A percentile compares a stretch with the other conserved stretches of the same genome.
phyloP scores from a whole-genome alignment of 805 yeast species.

The Starmera dryadoides region DNA sequence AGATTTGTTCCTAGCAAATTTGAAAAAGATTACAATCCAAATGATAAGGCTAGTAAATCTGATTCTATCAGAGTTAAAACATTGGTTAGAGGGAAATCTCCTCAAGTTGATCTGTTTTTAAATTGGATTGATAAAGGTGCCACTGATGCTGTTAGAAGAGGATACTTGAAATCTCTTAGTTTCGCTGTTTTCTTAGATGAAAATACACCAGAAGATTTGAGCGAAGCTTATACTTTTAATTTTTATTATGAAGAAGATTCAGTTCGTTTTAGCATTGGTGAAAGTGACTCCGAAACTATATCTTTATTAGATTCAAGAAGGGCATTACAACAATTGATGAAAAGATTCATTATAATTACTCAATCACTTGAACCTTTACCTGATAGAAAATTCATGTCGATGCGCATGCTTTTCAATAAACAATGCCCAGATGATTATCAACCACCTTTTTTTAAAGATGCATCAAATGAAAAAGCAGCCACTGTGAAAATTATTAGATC shows the following conservation, averaged over 20 bases:
- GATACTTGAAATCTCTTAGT: constrained; percentile 36
- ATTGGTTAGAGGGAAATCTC: constrained; percentile 36
- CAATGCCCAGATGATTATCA: constrained; percentile 39
- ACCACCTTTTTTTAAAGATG: constrained; percentile 41
- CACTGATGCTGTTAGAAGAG: constrained; percentile 33
- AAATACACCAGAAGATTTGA: constrained; percentile 31
- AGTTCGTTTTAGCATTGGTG: constrained; percentile 18
- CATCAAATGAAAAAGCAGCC: constrained; percentile 28
- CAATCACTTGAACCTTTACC: constrained; percentile 50
- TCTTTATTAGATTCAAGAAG: constrained; percentile 31
- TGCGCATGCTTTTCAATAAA: constrained; percentile 44
- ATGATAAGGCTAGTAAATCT: constrained; percentile 19
- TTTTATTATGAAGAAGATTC: constrained; percentile 32
- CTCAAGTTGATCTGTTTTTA: constrained; percentile 40
- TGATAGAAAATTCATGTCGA: constrained; percentile 34
- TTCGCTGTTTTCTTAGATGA: constrained; percentile 39
- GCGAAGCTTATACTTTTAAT: constrained; percentile 45
- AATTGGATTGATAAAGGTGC: constrained; percentile 50
- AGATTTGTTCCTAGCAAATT: constrained; percentile 32
- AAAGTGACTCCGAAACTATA: constrained; percentile 8
- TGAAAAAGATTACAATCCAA: constrained; percentile 18
- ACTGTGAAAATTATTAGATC: constrained; percentile 22
- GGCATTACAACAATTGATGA: constrained; percentile 41
- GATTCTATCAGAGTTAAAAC: constrained; percentile 40
- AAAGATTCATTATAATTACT: constrained; percentile 42